Base-by-base conservation (phyloP, 2,329 filamentous ascomycete genomes). In the Pseudogymnoascus sp. region DNA sequence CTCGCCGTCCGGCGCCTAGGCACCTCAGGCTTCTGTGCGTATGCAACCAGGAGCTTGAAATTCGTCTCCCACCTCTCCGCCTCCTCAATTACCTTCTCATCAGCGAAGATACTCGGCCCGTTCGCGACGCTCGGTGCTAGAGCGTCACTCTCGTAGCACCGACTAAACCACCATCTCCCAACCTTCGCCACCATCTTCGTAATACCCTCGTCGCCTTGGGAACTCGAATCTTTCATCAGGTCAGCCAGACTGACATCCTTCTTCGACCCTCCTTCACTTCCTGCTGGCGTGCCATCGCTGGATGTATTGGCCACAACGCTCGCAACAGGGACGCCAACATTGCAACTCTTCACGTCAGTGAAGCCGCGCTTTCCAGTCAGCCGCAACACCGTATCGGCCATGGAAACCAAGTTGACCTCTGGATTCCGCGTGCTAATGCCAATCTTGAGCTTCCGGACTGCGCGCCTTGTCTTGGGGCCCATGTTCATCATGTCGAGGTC, bases 141-240 rank as follows among this genome's bases (percentile, higher is more conserved):
- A 7, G 87, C 79, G 4, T 83, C 81, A 63, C 83, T 85, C 76
- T 97, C 93, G 74, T 97, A 97, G 78, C 93, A 97, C 61, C 89
- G 86, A 9, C 86, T 90, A 76, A 96, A 97, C 95, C 95, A 99
- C 91, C 93, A 97, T 46, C 95, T 84, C 1, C 92, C 93, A 10
- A 97, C 93, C 66, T 87, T 88, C 15, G 92, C 89, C 21, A 97
- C 92, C 82, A 96, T 96, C 72, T 91, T 93, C 13, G 91, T 91
- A 72, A 97, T 96, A 68, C 86, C 88, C 71, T 92, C 90, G 68
- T 96, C 91, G 21, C 89, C 88, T 13, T 83, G 79, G 0, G 85
- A 80, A n/a, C 84, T 83, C 37, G 87, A 82, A 67, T 91, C 87
- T 31, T 82, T 86, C 75, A 91, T 88, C 77, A 91, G 85, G 70